phyloP scores from a whole-genome alignment of 2,329 filamentous ascomycete species.

The Arthroderma sp. region DNA sequence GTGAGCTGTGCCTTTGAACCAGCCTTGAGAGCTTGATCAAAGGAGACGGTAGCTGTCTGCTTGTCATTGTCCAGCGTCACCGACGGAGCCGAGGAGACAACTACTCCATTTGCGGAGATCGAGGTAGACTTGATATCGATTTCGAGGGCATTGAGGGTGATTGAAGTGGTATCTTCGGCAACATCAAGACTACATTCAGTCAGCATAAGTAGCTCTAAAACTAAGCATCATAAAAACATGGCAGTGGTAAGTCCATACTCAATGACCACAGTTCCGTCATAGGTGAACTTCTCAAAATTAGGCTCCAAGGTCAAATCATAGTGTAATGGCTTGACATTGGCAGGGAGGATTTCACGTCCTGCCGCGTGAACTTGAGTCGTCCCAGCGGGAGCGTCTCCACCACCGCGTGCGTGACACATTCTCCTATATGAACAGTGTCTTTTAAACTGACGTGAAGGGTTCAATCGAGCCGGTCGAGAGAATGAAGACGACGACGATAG shows the following conservation, averaged over 20 bases:
- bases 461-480: neutral
- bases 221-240: neutral
- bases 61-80: slow-evolving; percentile 63
- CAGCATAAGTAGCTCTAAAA: slow-evolving; percentile 3
- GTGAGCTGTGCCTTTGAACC: slow-evolving; percentile 66
- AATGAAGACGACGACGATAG: neutral
- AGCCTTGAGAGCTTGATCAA: slow-evolving; percentile 58
- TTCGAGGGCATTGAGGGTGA: slow-evolving; percentile 79
- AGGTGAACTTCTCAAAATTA: slow-evolving; percentile 75
- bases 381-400: slow-evolving; percentile 33
- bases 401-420: slow-evolving; percentile 53
- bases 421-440: slow-evolving; percentile 64
- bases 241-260: slow-evolving; percentile 40
- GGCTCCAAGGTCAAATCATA: slow-evolving; percentile 89
- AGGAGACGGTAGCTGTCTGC: slow-evolving; percentile 70
- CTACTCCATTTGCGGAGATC: slow-evolving; percentile 47
- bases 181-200: slow-evolving; percentile 53
- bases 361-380: slow-evolving; percentile 44
- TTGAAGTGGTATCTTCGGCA: slow-evolving; percentile 65
- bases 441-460: slow-evolving; percentile 19
- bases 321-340: slow-evolving; percentile 82
- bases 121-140: slow-evolving; percentile 67
- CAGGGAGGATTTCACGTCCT: slow-evolving; percentile 72
- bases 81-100: slow-evolving; percentile 48
- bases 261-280: slow-evolving; percentile 70